Conservation (phyloP, 306 rosid species). For the Ammopiptanthus mongolicus region DNA sequence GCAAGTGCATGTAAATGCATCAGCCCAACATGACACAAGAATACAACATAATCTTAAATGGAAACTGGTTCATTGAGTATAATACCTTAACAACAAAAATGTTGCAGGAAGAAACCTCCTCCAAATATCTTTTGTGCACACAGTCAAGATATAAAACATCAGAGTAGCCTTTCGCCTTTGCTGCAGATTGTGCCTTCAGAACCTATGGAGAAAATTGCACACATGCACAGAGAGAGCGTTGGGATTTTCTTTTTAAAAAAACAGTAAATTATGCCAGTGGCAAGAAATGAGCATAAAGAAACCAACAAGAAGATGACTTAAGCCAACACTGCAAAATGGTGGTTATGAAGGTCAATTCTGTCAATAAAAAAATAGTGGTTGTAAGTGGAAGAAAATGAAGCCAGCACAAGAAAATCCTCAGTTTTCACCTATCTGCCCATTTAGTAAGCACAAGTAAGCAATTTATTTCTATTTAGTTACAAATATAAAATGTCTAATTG, state of each 20-base stretch:
- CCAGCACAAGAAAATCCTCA: background rate
- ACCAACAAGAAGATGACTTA: background rate
- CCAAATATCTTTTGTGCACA: constrained; percentile 81
- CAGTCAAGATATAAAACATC: constrained; percentile 95
- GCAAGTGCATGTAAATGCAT: background rate
- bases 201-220: constrained; percentile 48
- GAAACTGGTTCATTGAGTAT: background rate
- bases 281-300: constrained; percentile 14
- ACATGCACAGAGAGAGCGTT: background rate
- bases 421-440: background rate
- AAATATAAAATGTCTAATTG: background rate
- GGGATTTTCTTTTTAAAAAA: background rate
- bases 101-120: constrained; percentile 98
- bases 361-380: background rate
- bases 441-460: background rate
- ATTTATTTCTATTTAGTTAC: background rate
- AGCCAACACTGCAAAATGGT: background rate
- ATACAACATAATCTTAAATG: background rate
- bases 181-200: constrained; percentile 90
- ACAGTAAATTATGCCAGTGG: background rate
- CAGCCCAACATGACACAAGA: background rate
- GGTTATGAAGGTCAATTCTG: background rate
- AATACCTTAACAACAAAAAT: constrained; percentile 95
- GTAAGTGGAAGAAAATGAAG: constrained; percentile 9
- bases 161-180: constrained; percentile 88